Evolutionary conservation across 2,329 filamentous ascomycete genomes (phyloP).

Genomic region (Claviceps sp.): DNA sequence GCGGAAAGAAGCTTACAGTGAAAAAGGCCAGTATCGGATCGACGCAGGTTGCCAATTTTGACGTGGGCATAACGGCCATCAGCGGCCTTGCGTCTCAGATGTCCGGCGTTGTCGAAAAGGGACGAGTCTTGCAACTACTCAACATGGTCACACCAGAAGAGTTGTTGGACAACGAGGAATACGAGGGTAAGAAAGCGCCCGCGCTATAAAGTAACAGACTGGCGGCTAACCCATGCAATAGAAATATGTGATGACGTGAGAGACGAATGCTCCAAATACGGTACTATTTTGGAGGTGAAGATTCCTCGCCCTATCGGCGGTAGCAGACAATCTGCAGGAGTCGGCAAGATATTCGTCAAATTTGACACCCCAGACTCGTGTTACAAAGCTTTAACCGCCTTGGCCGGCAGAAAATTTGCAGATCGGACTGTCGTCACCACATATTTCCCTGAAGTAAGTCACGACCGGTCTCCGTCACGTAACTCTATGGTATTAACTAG

Average conservation of each 20-base stretch:
- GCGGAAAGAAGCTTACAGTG: constrained; percentile 74
- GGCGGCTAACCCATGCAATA: constrained; percentile 22
- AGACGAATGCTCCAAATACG: constrained; percentile 89
- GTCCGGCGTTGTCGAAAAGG: constrained; percentile 62
- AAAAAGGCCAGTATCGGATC: constrained; percentile 82
- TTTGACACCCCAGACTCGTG: constrained; percentile 68
- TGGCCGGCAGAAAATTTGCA: constrained; percentile 91
- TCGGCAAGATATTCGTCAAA: constrained; percentile 97
- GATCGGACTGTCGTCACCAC: constrained; percentile 94
- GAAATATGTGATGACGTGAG: constrained; percentile 93
- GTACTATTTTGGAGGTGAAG: constrained; percentile 75
- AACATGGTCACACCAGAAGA: constrained; percentile 99
- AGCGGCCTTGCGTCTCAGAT: constrained; percentile 91
- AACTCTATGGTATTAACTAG: constrained; percentile 15
- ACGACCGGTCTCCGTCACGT: background rate
- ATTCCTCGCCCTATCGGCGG: constrained; percentile 77
- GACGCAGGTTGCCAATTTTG: constrained; percentile 81
- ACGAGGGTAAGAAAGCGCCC: constrained; percentile 54
- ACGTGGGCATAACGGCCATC: constrained; percentile 96
- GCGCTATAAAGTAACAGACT: background rate
- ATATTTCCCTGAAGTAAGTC: constrained; percentile 77
- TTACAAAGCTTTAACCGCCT: constrained; percentile 70
- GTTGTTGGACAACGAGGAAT: constrained; percentile 85
- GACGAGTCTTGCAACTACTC: constrained; percentile 77
- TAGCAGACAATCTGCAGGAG: constrained; percentile 70